Percentiles rank a stretch among this genome's conserved stretches.
phyloP scores from a whole-genome alignment of 164 flowering plant genomes.

The Tetracentron sinense region DNA sequence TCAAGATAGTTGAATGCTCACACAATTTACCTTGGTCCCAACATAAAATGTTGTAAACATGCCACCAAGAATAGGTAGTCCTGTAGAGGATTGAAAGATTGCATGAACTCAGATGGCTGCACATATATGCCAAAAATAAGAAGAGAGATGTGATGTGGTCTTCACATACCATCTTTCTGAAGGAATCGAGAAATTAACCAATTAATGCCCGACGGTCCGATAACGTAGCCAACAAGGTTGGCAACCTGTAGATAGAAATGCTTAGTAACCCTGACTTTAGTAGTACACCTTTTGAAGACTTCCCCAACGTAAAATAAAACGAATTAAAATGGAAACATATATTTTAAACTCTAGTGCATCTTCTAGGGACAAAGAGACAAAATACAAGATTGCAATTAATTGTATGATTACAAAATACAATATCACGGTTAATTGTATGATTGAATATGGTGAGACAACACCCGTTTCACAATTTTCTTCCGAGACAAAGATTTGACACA shows the following conservation, averaged over 20 bases:
- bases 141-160: neutral
- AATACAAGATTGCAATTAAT: neutral
- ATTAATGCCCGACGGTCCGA: conserved; percentile 82
- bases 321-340: neutral
- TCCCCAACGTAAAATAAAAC: neutral
- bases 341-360: neutral
- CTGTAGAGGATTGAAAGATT: conserved; percentile 34
- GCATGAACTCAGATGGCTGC: conserved; percentile 2
- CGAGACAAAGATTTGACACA: no score
- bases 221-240: conserved; percentile 87
- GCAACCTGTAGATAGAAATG: conserved; percentile 58
- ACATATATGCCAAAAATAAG: neutral
- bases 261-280: neutral
- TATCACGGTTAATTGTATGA: no score
- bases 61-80: conserved; percentile 61
- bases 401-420: neutral
- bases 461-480: no score
- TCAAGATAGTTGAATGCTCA: neutral
- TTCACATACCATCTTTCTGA: conserved; percentile 53
- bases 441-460: neutral
- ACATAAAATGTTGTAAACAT: conserved; percentile 76
- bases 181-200: conserved; percentile 69
- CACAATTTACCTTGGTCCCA: conserved; percentile 72
- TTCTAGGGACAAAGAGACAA: neutral
- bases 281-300: neutral